A percentile compares a stretch with the other conserved stretches of the same genome.
Evolutionary conservation across 768 basidiomycete species (phyloP).

Genomic region (Hygrocybe coccinea): DNA sequence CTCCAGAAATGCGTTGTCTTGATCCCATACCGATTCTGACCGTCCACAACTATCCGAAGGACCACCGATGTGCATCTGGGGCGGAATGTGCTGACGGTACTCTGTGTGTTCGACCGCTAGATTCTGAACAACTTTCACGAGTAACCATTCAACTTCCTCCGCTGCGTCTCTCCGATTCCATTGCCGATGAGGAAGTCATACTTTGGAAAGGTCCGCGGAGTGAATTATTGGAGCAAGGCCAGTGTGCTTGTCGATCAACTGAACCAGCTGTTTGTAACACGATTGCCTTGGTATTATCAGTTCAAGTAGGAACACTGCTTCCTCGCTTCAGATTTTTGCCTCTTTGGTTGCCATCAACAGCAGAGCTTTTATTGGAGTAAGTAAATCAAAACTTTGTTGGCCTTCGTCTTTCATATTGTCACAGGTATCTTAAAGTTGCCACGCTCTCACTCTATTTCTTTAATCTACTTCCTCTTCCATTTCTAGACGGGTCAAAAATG

Average conservation of each 20-base stretch:
- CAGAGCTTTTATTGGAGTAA: slow-evolving; percentile 50
- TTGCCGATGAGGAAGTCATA: slow-evolving; percentile 37
- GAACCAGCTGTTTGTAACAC: background rate
- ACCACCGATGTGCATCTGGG: slow-evolving; percentile 38
- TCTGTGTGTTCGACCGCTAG: slow-evolving; percentile 50
- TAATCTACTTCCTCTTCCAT: slow-evolving; percentile 72
- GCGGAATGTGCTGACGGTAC: slow-evolving; percentile 30
- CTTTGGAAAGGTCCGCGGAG: slow-evolving; percentile 68
- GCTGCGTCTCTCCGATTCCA: slow-evolving; percentile 9
- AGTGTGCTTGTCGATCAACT: too few species aligned
- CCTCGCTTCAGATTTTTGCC: slow-evolving; percentile 43
- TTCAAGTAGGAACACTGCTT: slow-evolving; percentile 45
- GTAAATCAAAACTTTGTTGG: slow-evolving; percentile 21
- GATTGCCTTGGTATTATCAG: slow-evolving; percentile 30
- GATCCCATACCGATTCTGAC: slow-evolving; percentile 55
- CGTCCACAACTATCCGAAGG: slow-evolving; percentile 13
- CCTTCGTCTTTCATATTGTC: background rate
- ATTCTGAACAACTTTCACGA: slow-evolving; percentile 50
- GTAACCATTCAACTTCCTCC: slow-evolving; percentile 37
- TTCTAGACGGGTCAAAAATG: slow-evolving; percentile 66
- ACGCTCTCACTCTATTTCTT: slow-evolving; percentile 78
- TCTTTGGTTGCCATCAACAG: slow-evolving; percentile 36
- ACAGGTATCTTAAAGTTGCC: slow-evolving; percentile 58
- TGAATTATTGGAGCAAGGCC: slow-evolving; percentile 68
- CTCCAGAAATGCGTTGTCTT: slow-evolving; percentile 42